A percentile compares a stretch with the other conserved stretches of the same genome.
These are phyloP conservation scores for Euryodendron excelsum DNA, from an alignment of 148 eudicot species.

Conservation along the genomic window DNA sequence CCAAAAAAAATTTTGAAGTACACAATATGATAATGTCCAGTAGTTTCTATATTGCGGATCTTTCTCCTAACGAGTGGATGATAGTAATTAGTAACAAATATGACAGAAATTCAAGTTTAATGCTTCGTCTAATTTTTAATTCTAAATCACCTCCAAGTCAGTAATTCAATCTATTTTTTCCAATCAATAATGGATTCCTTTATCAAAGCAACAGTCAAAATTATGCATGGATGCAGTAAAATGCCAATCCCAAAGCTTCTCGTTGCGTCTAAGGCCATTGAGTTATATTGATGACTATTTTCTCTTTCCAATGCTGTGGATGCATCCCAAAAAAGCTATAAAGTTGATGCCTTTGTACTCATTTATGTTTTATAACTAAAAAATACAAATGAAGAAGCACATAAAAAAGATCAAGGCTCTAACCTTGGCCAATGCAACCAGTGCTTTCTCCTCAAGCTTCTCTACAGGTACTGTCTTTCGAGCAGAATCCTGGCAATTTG, in stretches of 20 bases:
- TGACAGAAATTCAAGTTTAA: background rate
- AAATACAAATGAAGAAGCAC: background rate
- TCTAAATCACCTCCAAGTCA: background rate
- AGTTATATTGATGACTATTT: no score
- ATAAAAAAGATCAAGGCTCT: constrained; percentile 3
- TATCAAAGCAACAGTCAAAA: background rate
- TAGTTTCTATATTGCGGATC: background rate
- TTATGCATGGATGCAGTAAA: background rate
- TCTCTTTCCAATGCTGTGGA: background rate
- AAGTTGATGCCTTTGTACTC: no score
- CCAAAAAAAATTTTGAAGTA: no score
- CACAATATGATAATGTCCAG: no score
- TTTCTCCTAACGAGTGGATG: background rate
- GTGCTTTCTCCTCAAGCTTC: constrained; percentile 86
- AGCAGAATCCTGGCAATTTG: constrained; percentile 74
- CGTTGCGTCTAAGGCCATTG: no score
- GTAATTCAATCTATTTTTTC: background rate
- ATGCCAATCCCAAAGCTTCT: background rate
- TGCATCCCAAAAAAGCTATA: background rate
- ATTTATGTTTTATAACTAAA: background rate
- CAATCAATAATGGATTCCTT: background rate
- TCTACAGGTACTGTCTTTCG: constrained; percentile 74
- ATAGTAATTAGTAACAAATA: background rate
- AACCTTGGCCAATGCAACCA: constrained; percentile 80
- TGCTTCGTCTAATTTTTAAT: background rate